Conservation (phyloP, 768 basidiomycete species). For the Piloderma croceum region DNA sequence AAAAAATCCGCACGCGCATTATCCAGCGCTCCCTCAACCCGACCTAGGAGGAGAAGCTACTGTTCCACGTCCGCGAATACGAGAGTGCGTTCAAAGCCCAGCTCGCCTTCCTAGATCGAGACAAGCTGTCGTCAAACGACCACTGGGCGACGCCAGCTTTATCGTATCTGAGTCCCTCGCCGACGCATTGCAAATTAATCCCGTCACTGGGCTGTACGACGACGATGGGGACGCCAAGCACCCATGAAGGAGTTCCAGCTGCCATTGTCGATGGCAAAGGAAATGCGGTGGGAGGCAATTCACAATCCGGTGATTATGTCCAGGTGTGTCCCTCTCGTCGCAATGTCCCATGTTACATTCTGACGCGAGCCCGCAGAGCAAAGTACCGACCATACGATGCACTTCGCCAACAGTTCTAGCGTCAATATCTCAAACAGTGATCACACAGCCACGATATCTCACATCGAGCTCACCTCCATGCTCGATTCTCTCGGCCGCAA, state of each 20-base stretch:
- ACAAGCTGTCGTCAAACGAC: slow-evolving; percentile 87
- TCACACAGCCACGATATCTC: slow-evolving; percentile 67
- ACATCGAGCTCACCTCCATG: slow-evolving; percentile 88
- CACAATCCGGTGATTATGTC: slow-evolving; percentile 65
- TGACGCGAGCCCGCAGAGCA: slow-evolving; percentile 43
- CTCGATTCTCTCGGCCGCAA: slow-evolving; percentile 94
- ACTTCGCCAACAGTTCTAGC: slow-evolving; percentile 87
- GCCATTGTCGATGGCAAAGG: slow-evolving; percentile 54
- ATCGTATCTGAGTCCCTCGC: slow-evolving; percentile 66
- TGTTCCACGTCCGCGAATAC: slow-evolving; percentile 90
- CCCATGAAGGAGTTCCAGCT: slow-evolving; percentile 72
- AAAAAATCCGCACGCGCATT: slow-evolving; percentile 90
- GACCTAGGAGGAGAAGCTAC: slow-evolving; percentile 88
- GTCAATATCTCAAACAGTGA: slow-evolving; percentile 80
- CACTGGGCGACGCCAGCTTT: slow-evolving; percentile 73
- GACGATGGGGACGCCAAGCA: slow-evolving; percentile 47
- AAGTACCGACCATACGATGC: slow-evolving; percentile 95
- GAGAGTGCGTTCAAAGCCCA: slow-evolving; percentile 76
- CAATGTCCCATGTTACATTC: not conserved
- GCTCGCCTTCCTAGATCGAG: slow-evolving; percentile 91
- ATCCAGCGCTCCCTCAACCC: slow-evolving; percentile 84
- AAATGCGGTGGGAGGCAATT: slow-evolving; percentile 65
- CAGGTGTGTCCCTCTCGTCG: slow-evolving; percentile 34
- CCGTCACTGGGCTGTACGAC: slow-evolving; percentile 41
- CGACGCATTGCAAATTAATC: slow-evolving; percentile 59